Evolutionary conservation across 192 early-diverging fungal genomes (phyloP), one percentile per base, ranked within the genome.

Genomic region (Pecoramyces ruminantium): DNA sequence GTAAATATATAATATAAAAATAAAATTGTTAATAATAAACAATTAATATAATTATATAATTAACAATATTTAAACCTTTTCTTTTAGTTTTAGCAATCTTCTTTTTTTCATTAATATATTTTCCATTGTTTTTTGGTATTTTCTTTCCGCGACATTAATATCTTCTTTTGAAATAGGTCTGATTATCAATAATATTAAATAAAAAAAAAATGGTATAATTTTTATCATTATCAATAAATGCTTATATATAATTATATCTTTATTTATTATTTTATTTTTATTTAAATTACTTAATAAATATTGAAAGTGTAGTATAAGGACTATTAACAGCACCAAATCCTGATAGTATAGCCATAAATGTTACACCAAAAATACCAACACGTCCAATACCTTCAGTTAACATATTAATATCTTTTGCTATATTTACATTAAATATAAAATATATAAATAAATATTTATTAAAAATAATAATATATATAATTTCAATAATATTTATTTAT

Each of bases 241-340:
- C 13, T 14, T 39, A 34, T 34, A 6, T 34, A 6, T 34, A 34
- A 6, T 34, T 34, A 6, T 34, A 34, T 34, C 11, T 34, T 34
- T 34, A 34, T 34, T 34, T 34, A 6, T 34, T 6, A 6, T 34
- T 34, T 34, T 34, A 34, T 34, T 34, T 34, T 34, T 34, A 34
- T 34, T 34, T 38, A 30, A 30, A 28, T 28, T 86, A 91, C 90
- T 92, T 90, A 29, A 94, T 83, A 87, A 96, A 97, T 78, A 93
- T 90, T 81, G 89, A 92, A 77, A 97, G 87, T 30, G 93, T 93
- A 25, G 90, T 92, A 85, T 95, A 97, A 0, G 97, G 97, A 30
- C 92, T 92, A 83, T 95, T 94, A 29, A 98, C 95, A 8, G 95
- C 96, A 81, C 95, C 96, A 85, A 97, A 97, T 27, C 96, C 97